These are phyloP conservation scores for Oryza glumipatula DNA, from an alignment of 176 grass and related monocot species.

Conservation along the genomic window DNA sequence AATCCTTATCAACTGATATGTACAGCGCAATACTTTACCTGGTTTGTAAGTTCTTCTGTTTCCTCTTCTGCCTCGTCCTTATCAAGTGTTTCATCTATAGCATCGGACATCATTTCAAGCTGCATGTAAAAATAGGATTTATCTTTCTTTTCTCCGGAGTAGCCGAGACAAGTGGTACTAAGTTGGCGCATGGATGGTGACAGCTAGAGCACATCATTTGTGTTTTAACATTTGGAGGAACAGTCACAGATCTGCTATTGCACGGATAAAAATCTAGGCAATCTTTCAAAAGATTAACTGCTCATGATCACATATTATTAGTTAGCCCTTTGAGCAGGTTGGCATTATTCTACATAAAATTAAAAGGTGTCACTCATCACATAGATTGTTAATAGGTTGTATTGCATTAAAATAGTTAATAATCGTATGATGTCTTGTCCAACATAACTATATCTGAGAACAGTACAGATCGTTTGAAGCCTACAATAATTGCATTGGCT, in stretches of 20 bases:
- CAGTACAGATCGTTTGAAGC: not conserved
- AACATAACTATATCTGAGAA: not conserved
- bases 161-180: not conserved
- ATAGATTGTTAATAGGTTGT: not conserved
- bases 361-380: not conserved
- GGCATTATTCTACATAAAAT: slow-evolving; percentile 12
- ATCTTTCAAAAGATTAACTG: not conserved
- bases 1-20: slow-evolving; percentile 4
- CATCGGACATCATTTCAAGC: slow-evolving; percentile 99
- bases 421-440: not conserved
- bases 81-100: slow-evolving; percentile 92
- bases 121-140: slow-evolving; percentile 42
- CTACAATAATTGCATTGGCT: not conserved
- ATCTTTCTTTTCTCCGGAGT: slow-evolving; percentile 3
- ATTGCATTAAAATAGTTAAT: too few species aligned
- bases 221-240: not conserved
- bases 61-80: slow-evolving; percentile 99
- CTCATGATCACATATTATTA: not conserved
- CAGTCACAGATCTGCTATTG: not conserved
- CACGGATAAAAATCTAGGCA: not conserved
- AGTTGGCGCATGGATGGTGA: not conserved
- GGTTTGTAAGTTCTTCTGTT: slow-evolving; percentile 98
- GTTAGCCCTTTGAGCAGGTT: not conserved
- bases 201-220: not conserved
- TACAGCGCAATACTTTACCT: slow-evolving; percentile 55